These are phyloP conservation scores for Durotheca rogersii DNA, from an alignment of 495 filamentous ascomycete genomes.

Conservation along the genomic window DNA sequence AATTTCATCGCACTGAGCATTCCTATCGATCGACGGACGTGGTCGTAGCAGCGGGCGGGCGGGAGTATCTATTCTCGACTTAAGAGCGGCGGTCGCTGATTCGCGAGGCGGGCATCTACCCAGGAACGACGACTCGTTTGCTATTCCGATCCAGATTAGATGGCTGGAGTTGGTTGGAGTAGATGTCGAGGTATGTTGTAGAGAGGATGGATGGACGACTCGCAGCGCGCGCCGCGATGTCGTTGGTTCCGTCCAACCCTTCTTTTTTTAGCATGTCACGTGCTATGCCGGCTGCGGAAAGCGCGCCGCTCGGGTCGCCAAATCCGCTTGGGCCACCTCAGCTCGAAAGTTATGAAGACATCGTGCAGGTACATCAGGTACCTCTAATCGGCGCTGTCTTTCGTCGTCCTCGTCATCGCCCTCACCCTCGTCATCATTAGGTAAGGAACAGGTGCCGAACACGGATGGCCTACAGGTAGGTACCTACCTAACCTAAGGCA, in stretches of 20 bases:
- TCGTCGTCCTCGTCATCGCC: too few relatives aligned
- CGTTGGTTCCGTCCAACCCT: slow-evolving; percentile 3
- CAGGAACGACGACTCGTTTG: not conserved
- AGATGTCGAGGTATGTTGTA: too few relatives aligned
- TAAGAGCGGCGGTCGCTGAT: not conserved
- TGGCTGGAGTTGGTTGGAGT: not conserved
- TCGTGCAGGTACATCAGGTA: too few relatives aligned
- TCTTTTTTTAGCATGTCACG: slow-evolving; percentile 14
- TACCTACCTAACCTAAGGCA: too few relatives aligned
- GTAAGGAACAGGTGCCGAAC: too few relatives aligned
- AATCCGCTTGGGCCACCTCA: too few relatives aligned
- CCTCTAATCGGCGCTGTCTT: too few relatives aligned
- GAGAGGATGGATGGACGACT: slow-evolving; percentile 6
- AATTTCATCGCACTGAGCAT: slow-evolving; percentile 32
- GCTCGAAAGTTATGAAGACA: too few relatives aligned
- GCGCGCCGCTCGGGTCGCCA: not conserved
- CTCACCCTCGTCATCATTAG: too few relatives aligned
- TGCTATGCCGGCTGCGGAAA: slow-evolving; percentile 2
- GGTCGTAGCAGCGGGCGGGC: too few relatives aligned
- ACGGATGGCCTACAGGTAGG: too few relatives aligned
- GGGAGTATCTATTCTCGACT: slow-evolving; percentile 3
- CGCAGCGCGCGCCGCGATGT: slow-evolving; percentile 25
- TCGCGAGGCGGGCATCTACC: slow-evolving; percentile 3
- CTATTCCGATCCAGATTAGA: not conserved
- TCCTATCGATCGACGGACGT: slow-evolving; percentile 5